phyloP scores from a whole-genome alignment of 2,329 filamentous ascomycete genomes.

The Colletotrichum paranaense region DNA sequence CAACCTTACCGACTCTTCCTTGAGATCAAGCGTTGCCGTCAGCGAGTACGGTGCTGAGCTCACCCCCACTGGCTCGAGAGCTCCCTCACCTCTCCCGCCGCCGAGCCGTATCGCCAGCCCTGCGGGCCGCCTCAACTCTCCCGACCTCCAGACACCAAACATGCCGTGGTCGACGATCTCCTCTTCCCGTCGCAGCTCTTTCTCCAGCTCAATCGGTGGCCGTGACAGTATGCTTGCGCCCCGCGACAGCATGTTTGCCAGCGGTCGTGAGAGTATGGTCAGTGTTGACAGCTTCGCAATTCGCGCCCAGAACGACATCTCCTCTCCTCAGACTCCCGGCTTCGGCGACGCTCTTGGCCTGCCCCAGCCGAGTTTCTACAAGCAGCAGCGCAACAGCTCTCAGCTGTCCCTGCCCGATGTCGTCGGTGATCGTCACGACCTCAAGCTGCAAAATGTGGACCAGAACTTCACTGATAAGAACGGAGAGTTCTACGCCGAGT shows the following conservation, averaged over 20 bases:
- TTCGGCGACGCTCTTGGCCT: slow-evolving; percentile 24
- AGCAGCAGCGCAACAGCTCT: slow-evolving; percentile 52
- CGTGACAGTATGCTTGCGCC: slow-evolving; percentile 16
- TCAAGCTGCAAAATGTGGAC: slow-evolving; percentile 73
- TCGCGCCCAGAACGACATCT: slow-evolving; percentile 34
- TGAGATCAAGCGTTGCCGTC: slow-evolving; percentile 27
- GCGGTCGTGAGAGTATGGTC: slow-evolving; percentile 31
- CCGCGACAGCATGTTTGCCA: slow-evolving; percentile 5
- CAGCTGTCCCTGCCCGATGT: slow-evolving; percentile 66
- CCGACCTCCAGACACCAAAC: slow-evolving; percentile 30
- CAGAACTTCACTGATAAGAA: slow-evolving; percentile 75
- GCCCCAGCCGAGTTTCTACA: slow-evolving; percentile 34
- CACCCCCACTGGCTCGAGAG: slow-evolving; percentile 23
- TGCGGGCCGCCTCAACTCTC: slow-evolving; percentile 21
- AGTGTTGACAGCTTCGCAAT: slow-evolving; percentile 43
- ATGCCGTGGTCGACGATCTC: slow-evolving; percentile 29
- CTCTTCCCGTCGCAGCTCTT: slow-evolving; percentile 32
- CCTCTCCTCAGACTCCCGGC: slow-evolving; percentile 21
- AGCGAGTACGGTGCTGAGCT: slow-evolving; percentile 28
- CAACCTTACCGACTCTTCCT: slow-evolving; percentile 30
- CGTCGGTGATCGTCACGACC: slow-evolving; percentile 70
- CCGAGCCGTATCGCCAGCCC: slow-evolving; percentile 30
- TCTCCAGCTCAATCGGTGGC: slow-evolving; percentile 29
- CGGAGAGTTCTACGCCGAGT: slow-evolving; percentile 69
- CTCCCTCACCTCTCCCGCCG: slow-evolving; percentile 26